Percentiles rank a stretch among this genome's conserved stretches.
These are phyloP conservation scores for Mycena metata DNA, from an alignment of 768 basidiomycete species.

Conservation along the genomic window DNA sequence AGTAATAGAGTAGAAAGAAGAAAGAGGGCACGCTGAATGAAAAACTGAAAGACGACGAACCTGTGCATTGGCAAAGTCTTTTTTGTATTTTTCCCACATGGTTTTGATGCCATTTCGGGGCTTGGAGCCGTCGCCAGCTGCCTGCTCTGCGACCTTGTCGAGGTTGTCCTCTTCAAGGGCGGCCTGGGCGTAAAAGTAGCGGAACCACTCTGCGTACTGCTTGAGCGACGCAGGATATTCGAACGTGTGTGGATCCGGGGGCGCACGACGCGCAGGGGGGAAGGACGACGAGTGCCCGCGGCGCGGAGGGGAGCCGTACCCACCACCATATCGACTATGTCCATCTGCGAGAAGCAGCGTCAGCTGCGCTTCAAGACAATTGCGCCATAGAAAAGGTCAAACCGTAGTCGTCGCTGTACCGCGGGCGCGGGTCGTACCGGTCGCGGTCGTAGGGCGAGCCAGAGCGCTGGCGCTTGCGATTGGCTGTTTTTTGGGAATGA, in stretches of 20 bases:
- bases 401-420: slow-evolving; percentile 89
- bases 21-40: slow-evolving; percentile 22
- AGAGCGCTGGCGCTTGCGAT: slow-evolving; percentile 85
- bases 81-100: slow-evolving; percentile 95
- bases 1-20: slow-evolving; percentile 21
- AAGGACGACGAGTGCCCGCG: slow-evolving; percentile 66
- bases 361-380: slow-evolving; percentile 7
- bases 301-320: slow-evolving; percentile 71
- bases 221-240: slow-evolving; percentile 87
- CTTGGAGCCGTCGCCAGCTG: slow-evolving; percentile 85
- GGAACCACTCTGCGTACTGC: slow-evolving; percentile 92
- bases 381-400: slow-evolving; percentile 43
- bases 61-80: slow-evolving; percentile 89
- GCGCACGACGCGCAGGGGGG: slow-evolving; percentile 69
- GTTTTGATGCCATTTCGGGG: slow-evolving; percentile 87
- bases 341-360: slow-evolving; percentile 57
- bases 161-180: slow-evolving; percentile 86
- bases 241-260: slow-evolving; percentile 84
- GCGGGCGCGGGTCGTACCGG: slow-evolving; percentile 84
- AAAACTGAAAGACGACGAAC: slow-evolving; percentile 62
- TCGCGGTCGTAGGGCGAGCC: slow-evolving; percentile 87
- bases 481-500: slow-evolving; percentile 52
- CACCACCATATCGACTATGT: slow-evolving; percentile 51
- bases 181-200: slow-evolving; percentile 79
- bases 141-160: slow-evolving; percentile 87